Evolutionary conservation across 2,329 filamentous ascomycete genomes (phyloP).

Genomic region (Diaporthe sp.): DNA sequence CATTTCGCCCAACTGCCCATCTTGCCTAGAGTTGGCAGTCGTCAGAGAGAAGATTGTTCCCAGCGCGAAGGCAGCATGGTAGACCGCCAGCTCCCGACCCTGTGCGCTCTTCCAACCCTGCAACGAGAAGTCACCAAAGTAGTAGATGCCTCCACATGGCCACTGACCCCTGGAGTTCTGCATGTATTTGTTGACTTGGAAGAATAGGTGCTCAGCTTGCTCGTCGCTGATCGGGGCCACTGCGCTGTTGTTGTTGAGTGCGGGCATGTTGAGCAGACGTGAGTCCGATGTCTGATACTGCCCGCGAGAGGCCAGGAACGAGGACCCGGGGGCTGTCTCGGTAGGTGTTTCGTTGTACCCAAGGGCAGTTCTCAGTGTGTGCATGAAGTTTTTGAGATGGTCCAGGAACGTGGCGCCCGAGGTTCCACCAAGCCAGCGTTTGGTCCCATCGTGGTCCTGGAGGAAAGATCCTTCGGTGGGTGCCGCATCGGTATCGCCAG

Average conservation of each 20-base stretch:
- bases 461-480: slow-evolving; percentile 57
- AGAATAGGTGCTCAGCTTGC: slow-evolving; percentile 56
- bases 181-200: slow-evolving; percentile 58
- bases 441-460: slow-evolving; percentile 58
- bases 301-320: slow-evolving; percentile 58
- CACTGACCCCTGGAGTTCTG: slow-evolving; percentile 58
- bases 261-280: slow-evolving; percentile 52
- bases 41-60: slow-evolving; percentile 51
- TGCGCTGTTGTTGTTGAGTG: slow-evolving; percentile 12
- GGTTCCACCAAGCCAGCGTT: slow-evolving; percentile 63
- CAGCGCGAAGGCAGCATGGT: slow-evolving; percentile 61
- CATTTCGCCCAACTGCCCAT: slow-evolving; percentile 55
- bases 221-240: slow-evolving; percentile 12
- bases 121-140: slow-evolving; percentile 51
- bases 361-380: slow-evolving; percentile 51
- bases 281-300: slow-evolving; percentile 63
- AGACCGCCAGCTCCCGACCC: slow-evolving; percentile 57
- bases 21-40: slow-evolving; percentile 47
- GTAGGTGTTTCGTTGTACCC: slow-evolving; percentile 43
- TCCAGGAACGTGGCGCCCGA: slow-evolving; percentile 65
- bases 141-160: slow-evolving; percentile 64
- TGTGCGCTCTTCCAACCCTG: slow-evolving; percentile 39
- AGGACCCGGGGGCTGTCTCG: slow-evolving; percentile 44
- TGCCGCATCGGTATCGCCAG: not conserved
- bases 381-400: slow-evolving; percentile 62